Base-by-base conservation (phyloP, 305 asterid genomes). In the Lippia alba region DNA sequence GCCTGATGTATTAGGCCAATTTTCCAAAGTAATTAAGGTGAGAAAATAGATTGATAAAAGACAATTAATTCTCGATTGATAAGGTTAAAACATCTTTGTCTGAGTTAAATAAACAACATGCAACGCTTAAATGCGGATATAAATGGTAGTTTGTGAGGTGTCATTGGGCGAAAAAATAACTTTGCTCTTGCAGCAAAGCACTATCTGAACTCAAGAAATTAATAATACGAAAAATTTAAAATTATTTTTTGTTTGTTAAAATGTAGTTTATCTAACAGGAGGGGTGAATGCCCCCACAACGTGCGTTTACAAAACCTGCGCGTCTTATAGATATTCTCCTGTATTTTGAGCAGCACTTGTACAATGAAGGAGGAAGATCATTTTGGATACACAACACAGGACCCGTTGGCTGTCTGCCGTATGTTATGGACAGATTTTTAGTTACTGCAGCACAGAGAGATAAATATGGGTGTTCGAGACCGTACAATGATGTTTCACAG, bases 321-420 rank as follows among this genome's bases (percentile, higher is more conserved):
- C 7, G 14, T 5, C 17, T 14, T 49, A 4, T 14, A 12, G 19
- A 49, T 14, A 15, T 49, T 49, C 8, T 14, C 14, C 15, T n/a
- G 15, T 49, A 32, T 61, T 40, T 14, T 24, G 4, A 44, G 57
- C 74, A 86, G 92, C 46, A 64, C 49, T 24, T 90, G 49, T 83
- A 88, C 69, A 59, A 17, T 9, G 64, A 57, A 61, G 91, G 97
- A 33, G 96, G 91, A 40, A 79, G 91, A 60, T 70, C 86, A 4
- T 88, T 91, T 75, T 84, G 87, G 94, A 80, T 89, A 62, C 97
- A 88, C 75, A 88, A 88, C 68, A 91, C 97, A 0, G 92, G 94
- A 24, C 94, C 96, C 0, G 89, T 74, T 1, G 97, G 96, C 49
- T 91, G 97, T 73, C 57, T 84, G 40, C 94, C 96, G 5, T 90